Evolutionary conservation across 305 asterid genomes (phyloP), one percentile per base, ranked within the genome.

Genomic region (Solanum aculeatissimum): DNA sequence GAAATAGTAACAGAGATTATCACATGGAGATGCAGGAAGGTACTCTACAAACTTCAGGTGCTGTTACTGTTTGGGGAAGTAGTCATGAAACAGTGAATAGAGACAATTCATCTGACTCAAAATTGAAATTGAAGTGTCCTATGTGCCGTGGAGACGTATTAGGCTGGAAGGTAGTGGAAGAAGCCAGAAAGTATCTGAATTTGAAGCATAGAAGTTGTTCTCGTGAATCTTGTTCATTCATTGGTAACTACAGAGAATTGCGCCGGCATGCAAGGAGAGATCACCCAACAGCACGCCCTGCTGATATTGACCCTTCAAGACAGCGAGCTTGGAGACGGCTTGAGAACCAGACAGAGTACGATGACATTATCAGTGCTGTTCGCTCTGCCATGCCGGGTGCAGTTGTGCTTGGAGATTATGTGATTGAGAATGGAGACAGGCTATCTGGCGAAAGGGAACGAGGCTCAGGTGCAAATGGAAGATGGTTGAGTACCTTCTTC

Each of bases 321-420:
- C 93, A 95, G 88, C 88, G 93, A 85, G 97, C 94, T 14, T 95
- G 99, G 99, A 90, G 90, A 19, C 92, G 85, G 84, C 92, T 97
- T 15, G 95, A 95, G 86, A 91, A 91, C 83, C 97, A 93, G 86
- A 90, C 97, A 71, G 97, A 94, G 89, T 90, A 95, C 79, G 93
- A 89, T 81, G 99, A 96, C 85, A 92, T 93, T 27, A 93, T 96
- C 53, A 95, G 94, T 78, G 97, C 99, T 3, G 83, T 96, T 58
- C 94, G 90, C 53, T 91, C 98, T 1, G 95, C 98, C 69, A 90
- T 96, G 94, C 98, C 99, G 0, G 98, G 98, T 69, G 97, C 99
- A 0, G 68, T 94, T 83, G 93, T 96, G 6, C 86, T 96, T 13
- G 99, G 99, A 57, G 99, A 96, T 88, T 96, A 95, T 85, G 97